phyloP scores from a whole-genome alignment of 2,329 filamentous ascomycete species.

The Diaporthe ilicicola region DNA sequence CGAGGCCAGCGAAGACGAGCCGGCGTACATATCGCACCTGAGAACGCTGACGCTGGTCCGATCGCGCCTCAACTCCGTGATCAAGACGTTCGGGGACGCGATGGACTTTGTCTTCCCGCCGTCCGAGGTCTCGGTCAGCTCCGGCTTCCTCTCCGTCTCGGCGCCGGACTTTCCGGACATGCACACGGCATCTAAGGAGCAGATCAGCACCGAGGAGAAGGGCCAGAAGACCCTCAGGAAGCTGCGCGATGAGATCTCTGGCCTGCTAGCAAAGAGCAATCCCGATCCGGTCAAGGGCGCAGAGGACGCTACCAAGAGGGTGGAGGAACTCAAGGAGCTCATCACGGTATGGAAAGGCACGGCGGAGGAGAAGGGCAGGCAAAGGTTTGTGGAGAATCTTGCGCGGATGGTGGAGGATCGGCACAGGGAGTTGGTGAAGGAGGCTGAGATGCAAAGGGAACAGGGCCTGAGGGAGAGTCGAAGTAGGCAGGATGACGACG shows the following conservation, averaged over 20 bases:
- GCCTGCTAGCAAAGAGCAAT: slow-evolving; percentile 63
- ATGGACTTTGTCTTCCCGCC: slow-evolving; percentile 96
- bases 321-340: slow-evolving; percentile 81
- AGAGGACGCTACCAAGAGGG: slow-evolving; percentile 75
- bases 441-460: slow-evolving; percentile 52
- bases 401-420: slow-evolving; percentile 84
- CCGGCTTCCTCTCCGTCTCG: slow-evolving; percentile 89
- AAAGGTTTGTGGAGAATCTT: slow-evolving; percentile 82
- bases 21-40: slow-evolving; percentile 78
- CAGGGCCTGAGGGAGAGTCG: slow-evolving; percentile 38
- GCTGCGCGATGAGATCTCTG: slow-evolving; percentile 75
- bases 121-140: slow-evolving; percentile 83
- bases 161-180: slow-evolving; percentile 67
- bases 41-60: slow-evolving; percentile 86
- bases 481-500: slow-evolving; percentile 44
- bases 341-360: slow-evolving; percentile 93
- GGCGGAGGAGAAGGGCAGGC: slow-evolving; percentile 87
- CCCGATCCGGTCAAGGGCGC: slow-evolving; percentile 68
- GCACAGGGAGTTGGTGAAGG: slow-evolving; percentile 61
- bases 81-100: slow-evolving; percentile 90
- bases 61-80: slow-evolving; percentile 84
- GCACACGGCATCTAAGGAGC: slow-evolving; percentile 52
- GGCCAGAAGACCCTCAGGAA: slow-evolving; percentile 81
- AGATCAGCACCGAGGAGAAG: slow-evolving; percentile 82
- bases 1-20: slow-evolving; percentile 52